A percentile compares a stretch with the other conserved stretches of the same genome.
phyloP scores from a whole-genome alignment of 2,329 filamentous ascomycete genomes.

The Trichothecium roseum region DNA sequence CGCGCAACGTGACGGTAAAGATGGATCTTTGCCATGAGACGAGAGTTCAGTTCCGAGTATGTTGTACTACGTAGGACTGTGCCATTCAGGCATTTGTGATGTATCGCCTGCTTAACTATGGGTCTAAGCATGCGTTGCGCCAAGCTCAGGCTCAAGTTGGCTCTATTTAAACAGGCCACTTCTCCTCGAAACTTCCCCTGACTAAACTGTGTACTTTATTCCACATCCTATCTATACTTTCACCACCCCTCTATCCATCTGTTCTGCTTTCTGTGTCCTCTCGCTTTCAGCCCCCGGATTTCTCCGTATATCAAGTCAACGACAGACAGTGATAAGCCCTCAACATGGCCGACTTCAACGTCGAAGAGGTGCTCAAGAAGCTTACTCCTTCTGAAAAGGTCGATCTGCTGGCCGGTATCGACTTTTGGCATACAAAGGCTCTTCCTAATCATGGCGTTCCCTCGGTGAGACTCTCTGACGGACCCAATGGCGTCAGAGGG shows the following conservation, averaged over 20 bases:
- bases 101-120: too few relatives aligned
- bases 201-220: background rate
- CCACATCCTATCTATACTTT: constrained; percentile 1
- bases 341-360: constrained; percentile 40
- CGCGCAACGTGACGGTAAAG: too few relatives aligned
- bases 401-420: constrained; percentile 44
- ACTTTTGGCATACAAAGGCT: constrained; percentile 60
- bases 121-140: too few relatives aligned
- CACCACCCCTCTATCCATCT: too few relatives aligned
- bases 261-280: too few relatives aligned
- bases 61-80: too few relatives aligned
- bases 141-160: too few relatives aligned
- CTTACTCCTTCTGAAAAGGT: constrained; percentile 42
- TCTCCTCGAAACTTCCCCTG: background rate
- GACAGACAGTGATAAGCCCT: background rate
- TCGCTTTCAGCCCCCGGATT: too few relatives aligned
- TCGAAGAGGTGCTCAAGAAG: constrained; percentile 43
- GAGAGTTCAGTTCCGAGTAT: too few relatives aligned
- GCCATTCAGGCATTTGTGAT: too few relatives aligned
- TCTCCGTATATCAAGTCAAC: background rate
- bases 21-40: too few relatives aligned
- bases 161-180: too few relatives aligned
- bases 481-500: constrained; percentile 59
- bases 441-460: constrained; percentile 52
- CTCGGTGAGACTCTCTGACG: constrained; percentile 55